A percentile compares a stretch with the other conserved stretches of the same genome.
phyloP scores from a whole-genome alignment of 768 basidiomycete genomes.

The Calocera cornea region DNA sequence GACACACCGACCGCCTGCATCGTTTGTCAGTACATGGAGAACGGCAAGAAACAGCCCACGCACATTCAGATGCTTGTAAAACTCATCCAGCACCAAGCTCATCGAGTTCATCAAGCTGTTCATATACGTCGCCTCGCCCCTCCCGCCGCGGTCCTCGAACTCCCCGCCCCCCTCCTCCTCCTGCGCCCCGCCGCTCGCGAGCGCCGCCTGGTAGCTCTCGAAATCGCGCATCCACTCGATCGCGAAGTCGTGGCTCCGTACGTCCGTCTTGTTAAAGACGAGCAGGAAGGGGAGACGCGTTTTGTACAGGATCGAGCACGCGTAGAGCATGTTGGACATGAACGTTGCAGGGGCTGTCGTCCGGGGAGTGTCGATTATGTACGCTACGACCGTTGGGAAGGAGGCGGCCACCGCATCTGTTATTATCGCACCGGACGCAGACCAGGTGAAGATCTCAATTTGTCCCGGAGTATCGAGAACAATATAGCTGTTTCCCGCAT shows the following conservation, averaged over 20 bases:
- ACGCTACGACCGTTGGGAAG: conserved; percentile 87
- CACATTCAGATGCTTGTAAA: conserved; percentile 91
- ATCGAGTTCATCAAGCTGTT: conserved; percentile 98
- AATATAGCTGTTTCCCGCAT: too few species aligned
- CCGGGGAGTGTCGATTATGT: conserved; percentile 93
- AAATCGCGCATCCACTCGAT: conserved; percentile 98
- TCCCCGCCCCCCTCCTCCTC: conserved; percentile 39
- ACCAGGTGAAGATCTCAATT: conserved; percentile 99
- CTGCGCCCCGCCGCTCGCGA: conserved; percentile 48
- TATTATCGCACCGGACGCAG: conserved; percentile 95
- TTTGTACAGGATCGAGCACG: conserved; percentile 97
- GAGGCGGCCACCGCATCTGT: conserved; percentile 92
- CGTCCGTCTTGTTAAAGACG: conserved; percentile 98
- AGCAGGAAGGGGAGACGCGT: conserved; percentile 93
- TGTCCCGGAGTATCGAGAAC: conserved; percentile 96
- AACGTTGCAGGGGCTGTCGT: conserved; percentile 92
- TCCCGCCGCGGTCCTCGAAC: conserved; percentile 14
- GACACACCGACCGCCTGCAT: conserved; percentile 85
- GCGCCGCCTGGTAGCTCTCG: conserved; percentile 81
- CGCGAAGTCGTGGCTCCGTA: conserved; percentile 72
- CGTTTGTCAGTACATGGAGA: background rate
- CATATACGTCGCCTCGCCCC: conserved; percentile 91
- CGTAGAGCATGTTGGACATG: conserved; percentile 99
- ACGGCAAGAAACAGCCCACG: conserved; percentile 15
- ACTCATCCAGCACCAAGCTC: conserved; percentile 95